A percentile compares a stretch with the other conserved stretches of the same genome.
Evolutionary conservation across 768 basidiomycete species (phyloP).

Genomic region (Chlorophyllum brunneum): DNA sequence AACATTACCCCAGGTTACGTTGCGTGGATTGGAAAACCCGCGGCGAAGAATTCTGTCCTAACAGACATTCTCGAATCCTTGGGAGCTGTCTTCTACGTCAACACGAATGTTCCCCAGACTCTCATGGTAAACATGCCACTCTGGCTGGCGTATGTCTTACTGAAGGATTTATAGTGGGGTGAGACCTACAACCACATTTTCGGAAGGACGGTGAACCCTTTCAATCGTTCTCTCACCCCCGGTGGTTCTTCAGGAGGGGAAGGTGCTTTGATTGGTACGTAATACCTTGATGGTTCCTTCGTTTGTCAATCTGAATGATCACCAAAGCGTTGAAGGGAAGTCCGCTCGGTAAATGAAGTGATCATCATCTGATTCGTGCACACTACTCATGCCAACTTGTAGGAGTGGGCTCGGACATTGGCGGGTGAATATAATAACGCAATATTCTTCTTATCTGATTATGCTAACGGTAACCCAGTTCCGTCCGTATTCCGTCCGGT

Average conservation of each 20-base stretch:
- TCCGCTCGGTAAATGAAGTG: slow-evolving; percentile 35
- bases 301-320: background rate
- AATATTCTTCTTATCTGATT: background rate
- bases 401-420: slow-evolving; percentile 80
- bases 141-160: background rate
- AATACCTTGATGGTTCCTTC: background rate
- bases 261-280: slow-evolving; percentile 64
- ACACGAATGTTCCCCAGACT: slow-evolving; percentile 77
- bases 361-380: background rate
- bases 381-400: slow-evolving; percentile 25
- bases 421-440: slow-evolving; percentile 52
- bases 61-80: slow-evolving; percentile 61
- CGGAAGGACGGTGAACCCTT: slow-evolving; percentile 74
- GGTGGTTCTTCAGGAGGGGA: slow-evolving; percentile 90
- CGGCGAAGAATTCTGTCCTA: slow-evolving; percentile 56
- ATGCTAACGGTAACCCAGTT: slow-evolving; percentile 34
- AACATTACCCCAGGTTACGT: slow-evolving; percentile 51
- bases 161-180: slow-evolving; percentile 46
- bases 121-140: slow-evolving; percentile 48
- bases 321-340: slow-evolving; percentile 39
- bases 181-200: slow-evolving; percentile 81
- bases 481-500: slow-evolving; percentile 64
- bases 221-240: slow-evolving; percentile 63
- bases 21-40: slow-evolving; percentile 62
- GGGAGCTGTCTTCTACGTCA: slow-evolving; percentile 71